phyloP scores from a whole-genome alignment of 306 rosid species.

The Citrullus amarus region DNA sequence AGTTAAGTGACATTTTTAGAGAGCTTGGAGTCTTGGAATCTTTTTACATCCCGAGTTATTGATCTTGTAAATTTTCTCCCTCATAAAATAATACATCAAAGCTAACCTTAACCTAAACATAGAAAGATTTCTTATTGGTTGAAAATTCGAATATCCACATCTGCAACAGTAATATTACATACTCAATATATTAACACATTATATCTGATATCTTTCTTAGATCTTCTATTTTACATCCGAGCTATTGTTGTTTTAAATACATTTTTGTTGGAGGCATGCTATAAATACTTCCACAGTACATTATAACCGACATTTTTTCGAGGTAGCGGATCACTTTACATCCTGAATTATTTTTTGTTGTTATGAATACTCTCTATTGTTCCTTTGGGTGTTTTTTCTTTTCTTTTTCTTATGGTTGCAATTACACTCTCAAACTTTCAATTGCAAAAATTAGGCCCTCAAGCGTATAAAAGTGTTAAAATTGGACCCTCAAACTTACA shows the following conservation, averaged over 20 bases:
- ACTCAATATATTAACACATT: not conserved
- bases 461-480: too few relatives aligned
- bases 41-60: not conserved
- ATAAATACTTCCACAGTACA: too few relatives aligned
- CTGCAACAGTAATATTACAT: not conserved
- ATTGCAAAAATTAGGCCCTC: too few relatives aligned
- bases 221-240: too few relatives aligned
- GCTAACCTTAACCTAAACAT: not conserved
- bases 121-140: not conserved
- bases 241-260: too few relatives aligned
- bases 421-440: too few relatives aligned
- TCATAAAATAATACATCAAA: not conserved
- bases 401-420: too few relatives aligned
- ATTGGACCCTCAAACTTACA: too few relatives aligned
- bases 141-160: not conserved
- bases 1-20: not conserved
- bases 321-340: not conserved
- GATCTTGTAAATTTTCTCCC: not conserved
- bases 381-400: too few relatives aligned
- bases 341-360: not conserved
- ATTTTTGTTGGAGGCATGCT: too few relatives aligned
- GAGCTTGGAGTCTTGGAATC: not conserved
- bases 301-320: not conserved
- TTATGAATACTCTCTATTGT: not conserved
- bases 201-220: too few relatives aligned